Conservation (phyloP, 257 asterid genomes). For the Solanum virginianum region DNA sequence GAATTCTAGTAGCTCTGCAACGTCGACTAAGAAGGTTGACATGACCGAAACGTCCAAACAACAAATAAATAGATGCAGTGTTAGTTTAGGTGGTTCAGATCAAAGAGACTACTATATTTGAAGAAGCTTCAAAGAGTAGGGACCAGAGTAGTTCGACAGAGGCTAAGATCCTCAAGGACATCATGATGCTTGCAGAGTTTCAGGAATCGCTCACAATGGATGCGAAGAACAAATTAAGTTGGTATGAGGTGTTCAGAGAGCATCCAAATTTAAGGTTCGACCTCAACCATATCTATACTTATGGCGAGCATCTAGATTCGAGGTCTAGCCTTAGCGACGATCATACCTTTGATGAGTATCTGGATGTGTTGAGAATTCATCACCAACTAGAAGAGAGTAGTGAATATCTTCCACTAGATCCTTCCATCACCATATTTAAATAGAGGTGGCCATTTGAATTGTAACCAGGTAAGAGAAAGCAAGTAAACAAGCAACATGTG, state of each 20-base stretch:
- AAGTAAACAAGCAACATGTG: not conserved
- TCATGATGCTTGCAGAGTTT: not conserved
- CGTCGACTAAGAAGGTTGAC: not conserved
- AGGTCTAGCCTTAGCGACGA: too few species aligned
- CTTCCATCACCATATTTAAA: not conserved
- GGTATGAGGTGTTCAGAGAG: too few species aligned
- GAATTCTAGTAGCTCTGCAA: not conserved
- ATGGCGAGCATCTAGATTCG: too few species aligned
- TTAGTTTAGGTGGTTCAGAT: not conserved
- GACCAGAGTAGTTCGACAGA: not conserved
- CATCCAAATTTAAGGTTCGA: too few species aligned
- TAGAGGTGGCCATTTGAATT: not conserved
- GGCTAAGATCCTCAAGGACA: not conserved
- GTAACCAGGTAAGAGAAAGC: not conserved
- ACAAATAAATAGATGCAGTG: not conserved
- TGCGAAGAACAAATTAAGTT: not conserved
- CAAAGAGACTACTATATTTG: not conserved
- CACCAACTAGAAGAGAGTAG: not conserved
- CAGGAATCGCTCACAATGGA: not conserved
- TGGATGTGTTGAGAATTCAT: too few species aligned
- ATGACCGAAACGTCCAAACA: not conserved
- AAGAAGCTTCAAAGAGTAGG: not conserved
- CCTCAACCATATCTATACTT: too few species aligned
- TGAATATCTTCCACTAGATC: not conserved
- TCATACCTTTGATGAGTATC: too few species aligned